phyloP scores from a whole-genome alignment of 495 filamentous ascomycete genomes.

The Neurospora sp. region DNA sequence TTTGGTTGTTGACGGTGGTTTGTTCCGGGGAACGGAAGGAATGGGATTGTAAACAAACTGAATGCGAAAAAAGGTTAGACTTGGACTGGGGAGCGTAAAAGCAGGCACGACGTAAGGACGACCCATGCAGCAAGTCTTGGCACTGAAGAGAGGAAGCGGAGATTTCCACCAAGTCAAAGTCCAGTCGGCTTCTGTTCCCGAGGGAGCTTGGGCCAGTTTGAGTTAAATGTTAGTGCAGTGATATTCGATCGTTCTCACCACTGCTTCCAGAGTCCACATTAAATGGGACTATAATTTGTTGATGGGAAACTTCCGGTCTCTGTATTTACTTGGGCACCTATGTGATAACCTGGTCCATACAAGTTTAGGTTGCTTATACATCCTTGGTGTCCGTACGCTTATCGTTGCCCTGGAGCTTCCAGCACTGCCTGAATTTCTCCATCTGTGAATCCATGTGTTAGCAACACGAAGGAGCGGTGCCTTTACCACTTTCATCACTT shows the following conservation, averaged over 20 bases:
- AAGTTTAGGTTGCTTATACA: constrained; percentile 15
- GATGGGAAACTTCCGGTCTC: background rate
- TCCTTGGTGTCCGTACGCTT: constrained; percentile 70
- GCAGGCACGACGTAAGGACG: background rate
- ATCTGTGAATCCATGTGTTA: constrained; percentile 47
- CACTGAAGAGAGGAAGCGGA: background rate
- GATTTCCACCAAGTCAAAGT: background rate
- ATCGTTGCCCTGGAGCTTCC: constrained; percentile 86
- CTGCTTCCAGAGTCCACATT: background rate
- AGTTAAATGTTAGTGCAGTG: background rate
- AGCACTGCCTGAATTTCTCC: constrained; percentile 84
- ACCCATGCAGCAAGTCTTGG: background rate
- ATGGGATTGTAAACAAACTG: background rate
- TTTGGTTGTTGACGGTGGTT: background rate
- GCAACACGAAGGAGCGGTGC: background rate
- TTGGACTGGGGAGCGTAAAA: background rate
- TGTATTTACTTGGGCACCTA: background rate
- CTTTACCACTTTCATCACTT: constrained; percentile 20
- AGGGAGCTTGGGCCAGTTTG: background rate
- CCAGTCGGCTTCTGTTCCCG: background rate
- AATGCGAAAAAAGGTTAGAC: background rate
- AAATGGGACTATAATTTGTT: background rate
- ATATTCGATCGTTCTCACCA: background rate
- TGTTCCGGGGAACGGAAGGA: background rate
- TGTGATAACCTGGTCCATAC: background rate